phyloP scores from a whole-genome alignment of 2,329 filamentous ascomycete species.

The Acrodontium crateriforme region DNA sequence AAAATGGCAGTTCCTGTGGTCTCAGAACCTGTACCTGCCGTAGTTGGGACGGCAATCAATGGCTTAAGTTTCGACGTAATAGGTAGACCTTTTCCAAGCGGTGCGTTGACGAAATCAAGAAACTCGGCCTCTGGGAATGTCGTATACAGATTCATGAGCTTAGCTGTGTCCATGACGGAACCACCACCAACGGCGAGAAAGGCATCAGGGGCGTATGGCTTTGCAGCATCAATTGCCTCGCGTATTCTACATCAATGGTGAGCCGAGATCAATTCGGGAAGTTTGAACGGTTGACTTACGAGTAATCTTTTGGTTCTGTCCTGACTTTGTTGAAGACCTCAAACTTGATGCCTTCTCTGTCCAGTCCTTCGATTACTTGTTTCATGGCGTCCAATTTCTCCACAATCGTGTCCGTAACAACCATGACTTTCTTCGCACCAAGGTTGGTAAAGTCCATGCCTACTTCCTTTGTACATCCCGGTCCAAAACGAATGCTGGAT shows the following conservation, averaged over 20 bases:
- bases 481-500: slow-evolving; percentile 84
- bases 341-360: slow-evolving; percentile 64
- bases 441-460: slow-evolving; percentile 96
- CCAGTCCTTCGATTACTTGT: slow-evolving; percentile 70
- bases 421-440: slow-evolving; percentile 71
- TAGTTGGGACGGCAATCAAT: slow-evolving; percentile 72
- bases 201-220: slow-evolving; percentile 68
- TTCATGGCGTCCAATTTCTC: slow-evolving; percentile 75
- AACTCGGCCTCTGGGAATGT: slow-evolving; percentile 86
- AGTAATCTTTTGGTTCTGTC: slow-evolving; percentile 89
- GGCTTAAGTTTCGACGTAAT: slow-evolving; percentile 59
- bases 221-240: slow-evolving; percentile 77
- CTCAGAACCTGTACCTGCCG: slow-evolving; percentile 77
- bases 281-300: slow-evolving; percentile 37
- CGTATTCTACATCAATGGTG: slow-evolving; percentile 47
- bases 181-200: slow-evolving; percentile 87
- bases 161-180: slow-evolving; percentile 94
- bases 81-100: slow-evolving; percentile 69
- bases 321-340: slow-evolving; percentile 67
- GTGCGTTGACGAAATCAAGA: slow-evolving; percentile 94
- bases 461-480: slow-evolving; percentile 85
- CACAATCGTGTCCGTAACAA: slow-evolving; percentile 81
- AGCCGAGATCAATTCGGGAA: background rate
- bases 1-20: slow-evolving; percentile 98
- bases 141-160: slow-evolving; percentile 95